Base-by-base conservation (phyloP, 2,329 filamentous ascomycete species). In the Endocalyx cinctus region DNA sequence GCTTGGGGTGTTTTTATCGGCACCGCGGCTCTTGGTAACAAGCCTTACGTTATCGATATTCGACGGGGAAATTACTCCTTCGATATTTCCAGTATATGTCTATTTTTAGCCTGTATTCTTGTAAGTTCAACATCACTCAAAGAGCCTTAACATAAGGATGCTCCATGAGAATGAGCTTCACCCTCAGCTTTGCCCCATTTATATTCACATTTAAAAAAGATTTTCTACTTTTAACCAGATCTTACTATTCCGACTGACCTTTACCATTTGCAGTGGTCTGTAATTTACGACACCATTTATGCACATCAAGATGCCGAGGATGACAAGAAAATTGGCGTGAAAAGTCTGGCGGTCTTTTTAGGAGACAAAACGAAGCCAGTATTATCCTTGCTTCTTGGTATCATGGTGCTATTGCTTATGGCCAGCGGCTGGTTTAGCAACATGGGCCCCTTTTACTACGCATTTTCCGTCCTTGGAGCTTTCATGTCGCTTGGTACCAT, bases 261-360 rank as follows among this genome's bases (percentile, higher is more conserved):
- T n/a, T n/a, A n/a, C n/a, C n/a, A n/a, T n/a, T n/a, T n/a, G n/a
- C n/a, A n/a, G 2, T 57, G 51, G 51, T 35, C 33, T 2, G 28
- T 47, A 10, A 41, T 51, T n/a, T 56, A 40, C 28, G 54, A 57
- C 31, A 57, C 51, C 3, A 47, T 57, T 11, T 58, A 57, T 31
- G 54, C 51, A 4, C 37, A 48, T 25, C 48, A 52, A 26, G 54
- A 57, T 30, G 6, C 49, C 2, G 16, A 10, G 2, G 53, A 54
- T n/a, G 54, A 57, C 32, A 6, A 40, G 4, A 39, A 37, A 19
- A 12, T 46, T 2, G 53, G 53, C 1, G 33, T 57, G 13, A 49
- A 46, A 29, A 51, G 49, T 29, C 42, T 37, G 7, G 52, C 54
- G 1, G 47, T 58, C 4, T 26, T 42, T 5, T 33, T 50, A n/a